Conservation (phyloP, 1,284 basidiomycete genomes). For the Pseudozyma flocculosa region DNA sequence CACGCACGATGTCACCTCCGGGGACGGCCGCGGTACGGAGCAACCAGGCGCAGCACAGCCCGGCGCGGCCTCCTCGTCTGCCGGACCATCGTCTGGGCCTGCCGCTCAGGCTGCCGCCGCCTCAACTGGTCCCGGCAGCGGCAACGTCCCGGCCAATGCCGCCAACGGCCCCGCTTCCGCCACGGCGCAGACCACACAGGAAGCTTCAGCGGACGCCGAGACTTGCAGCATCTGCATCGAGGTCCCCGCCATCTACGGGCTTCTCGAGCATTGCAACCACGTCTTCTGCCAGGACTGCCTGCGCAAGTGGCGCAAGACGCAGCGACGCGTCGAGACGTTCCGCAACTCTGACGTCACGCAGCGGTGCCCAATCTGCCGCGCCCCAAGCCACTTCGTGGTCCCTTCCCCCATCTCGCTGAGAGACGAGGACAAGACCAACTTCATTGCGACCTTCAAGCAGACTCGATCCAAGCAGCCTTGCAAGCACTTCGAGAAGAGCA, state of each 20-base stretch:
- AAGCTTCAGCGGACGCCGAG: slow-evolving; percentile 6
- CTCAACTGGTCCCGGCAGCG: no score
- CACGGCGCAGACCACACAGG: no score
- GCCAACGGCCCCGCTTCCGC: no score
- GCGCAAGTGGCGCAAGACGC: slow-evolving; percentile 14
- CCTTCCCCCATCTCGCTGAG: background rate
- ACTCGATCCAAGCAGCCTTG: slow-evolving; percentile 14
- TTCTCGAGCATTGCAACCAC: slow-evolving; percentile 30
- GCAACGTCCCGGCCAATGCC: no score
- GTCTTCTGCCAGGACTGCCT: slow-evolving; percentile 29
- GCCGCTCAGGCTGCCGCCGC: no score
- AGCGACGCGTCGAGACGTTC: slow-evolving; percentile 5
- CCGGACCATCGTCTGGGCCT: no score
- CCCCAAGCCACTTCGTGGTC: slow-evolving; percentile 14
- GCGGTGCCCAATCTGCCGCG: slow-evolving; percentile 26
- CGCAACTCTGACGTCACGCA: slow-evolving; percentile 6
- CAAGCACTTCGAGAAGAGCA: slow-evolving; percentile 23
- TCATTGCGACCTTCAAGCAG: slow-evolving; percentile 13
- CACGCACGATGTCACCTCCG: slow-evolving; percentile 7
- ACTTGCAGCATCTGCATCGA: slow-evolving; percentile 36
- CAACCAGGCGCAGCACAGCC: no score
- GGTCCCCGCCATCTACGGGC: slow-evolving; percentile 17
- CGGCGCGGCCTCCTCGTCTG: no score
- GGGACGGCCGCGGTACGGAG: no score
- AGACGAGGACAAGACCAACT: slow-evolving; percentile 8